A percentile compares a stretch with the other conserved stretches of the same genome.
phyloP scores from a whole-genome alignment of 2,329 filamentous ascomycete species.

The Alternaria rosae region DNA sequence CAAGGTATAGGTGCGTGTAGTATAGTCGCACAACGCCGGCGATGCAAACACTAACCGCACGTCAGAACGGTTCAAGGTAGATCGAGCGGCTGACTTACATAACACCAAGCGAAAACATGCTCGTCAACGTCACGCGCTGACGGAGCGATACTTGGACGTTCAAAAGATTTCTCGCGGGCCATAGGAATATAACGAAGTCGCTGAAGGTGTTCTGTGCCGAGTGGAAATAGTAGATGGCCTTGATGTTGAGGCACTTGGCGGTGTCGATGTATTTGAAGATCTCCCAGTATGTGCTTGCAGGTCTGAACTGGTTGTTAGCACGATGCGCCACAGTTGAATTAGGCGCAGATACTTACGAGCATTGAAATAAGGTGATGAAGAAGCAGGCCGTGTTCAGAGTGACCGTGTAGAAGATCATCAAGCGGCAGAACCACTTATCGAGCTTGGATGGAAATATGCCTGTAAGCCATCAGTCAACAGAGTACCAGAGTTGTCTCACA shows the following conservation, averaged over 20 bases:
- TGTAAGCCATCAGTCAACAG: not conserved
- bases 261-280: slow-evolving; percentile 31
- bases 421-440: slow-evolving; percentile 40
- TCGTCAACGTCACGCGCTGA: slow-evolving; percentile 38
- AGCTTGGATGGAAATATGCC: slow-evolving; percentile 37
- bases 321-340: not conserved
- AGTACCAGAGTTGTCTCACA: not conserved
- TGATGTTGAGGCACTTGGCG: slow-evolving; percentile 34
- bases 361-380: slow-evolving; percentile 39
- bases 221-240: slow-evolving; percentile 34
- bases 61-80: slow-evolving; percentile 30
- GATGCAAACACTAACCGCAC: slow-evolving; percentile 33
- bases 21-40: slow-evolving; percentile 41
- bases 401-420: slow-evolving; percentile 33
- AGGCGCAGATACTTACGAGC: slow-evolving; percentile 27
- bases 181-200: slow-evolving; percentile 44
- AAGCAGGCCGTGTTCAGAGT: slow-evolving; percentile 28
- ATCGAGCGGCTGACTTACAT: slow-evolving; percentile 21
- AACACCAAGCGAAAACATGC: slow-evolving; percentile 42
- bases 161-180: slow-evolving; percentile 40
- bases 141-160: slow-evolving; percentile 35
- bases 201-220: slow-evolving; percentile 35
- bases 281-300: slow-evolving; percentile 34
- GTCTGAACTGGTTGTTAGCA: slow-evolving; percentile 14
- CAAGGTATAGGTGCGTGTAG: slow-evolving; percentile 36